Base-by-base conservation (phyloP, 176 grass and related monocot genomes). In the Ensete glaucum region DNA sequence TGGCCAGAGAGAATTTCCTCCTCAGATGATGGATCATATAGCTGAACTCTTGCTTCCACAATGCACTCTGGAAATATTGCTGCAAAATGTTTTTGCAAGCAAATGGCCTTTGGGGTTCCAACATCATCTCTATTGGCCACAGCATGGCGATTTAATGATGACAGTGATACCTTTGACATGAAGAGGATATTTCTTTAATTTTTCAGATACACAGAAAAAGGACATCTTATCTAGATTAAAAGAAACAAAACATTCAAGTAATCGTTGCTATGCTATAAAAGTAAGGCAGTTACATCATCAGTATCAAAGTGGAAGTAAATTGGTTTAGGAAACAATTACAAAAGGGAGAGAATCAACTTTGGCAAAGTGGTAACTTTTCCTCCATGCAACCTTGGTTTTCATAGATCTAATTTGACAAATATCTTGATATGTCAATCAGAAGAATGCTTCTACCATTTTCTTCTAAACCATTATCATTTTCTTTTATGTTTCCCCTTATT, bases 101-200 rank as follows among this genome's bases (percentile, higher is more conserved):
- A 99, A 51, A 82, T 62, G 1, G 95, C 95, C 79, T 99, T 99
- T 67, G 95, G 78, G 69, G 74, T 91, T 76, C 95, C 90, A 53
- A 94, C 95, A 66, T 99, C 95, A 72, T 89, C 90, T 94, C 95
- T 91, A 17, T 84, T 94, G 59, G 90, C 95, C 84, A 99, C 95
- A 80, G 95, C 95, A 89, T 99, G 90, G 24, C 88, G 88, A 77
- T 99, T 99, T 80, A 99, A 66, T 78, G 95, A 99, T 43, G 90
- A 99, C 10, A 94, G 82, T 54, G 95, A 91, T 34, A 99, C 95
- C 90, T 99, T 87, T 78, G 72, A 89, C 14, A 91, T 81, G 94
- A 78, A 71, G 87, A 69, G 24, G 87, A 71, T 80, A 74, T 79
- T 87, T 82, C 73, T 79, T 89, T 90, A 85, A 87, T 69, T 73